Base-by-base conservation (phyloP, 805 yeast species). In the Wickerhamiella spandovensis region DNA sequence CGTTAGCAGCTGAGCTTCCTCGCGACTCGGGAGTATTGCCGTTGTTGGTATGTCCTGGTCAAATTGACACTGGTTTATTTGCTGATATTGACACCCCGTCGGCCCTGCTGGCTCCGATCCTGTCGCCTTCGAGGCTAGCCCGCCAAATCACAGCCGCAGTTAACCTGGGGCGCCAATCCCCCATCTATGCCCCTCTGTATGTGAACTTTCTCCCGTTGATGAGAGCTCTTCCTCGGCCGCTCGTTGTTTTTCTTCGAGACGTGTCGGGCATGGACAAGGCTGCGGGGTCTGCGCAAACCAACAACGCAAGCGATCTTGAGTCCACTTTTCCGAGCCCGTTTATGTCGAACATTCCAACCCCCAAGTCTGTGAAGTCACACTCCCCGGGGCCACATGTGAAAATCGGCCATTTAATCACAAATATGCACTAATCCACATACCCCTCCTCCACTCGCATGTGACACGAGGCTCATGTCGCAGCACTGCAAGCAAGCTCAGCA, bases 11-110 rank as follows among this genome's bases (percentile, higher is more conserved):
- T 59, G 92, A 84, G 63, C 61, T 84, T 25, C 8, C 24, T 2
- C 61, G 66, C 48, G 63, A 66, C 1, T 61, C 66, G 3, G 81
- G 84, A 8, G 76, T 90, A 17, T 80, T 80, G 56, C 82, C 95
- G 0, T 67, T 90, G 50, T 68, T 90, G 35, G 72, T 90, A 0
- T 81, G 92, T 56, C 95, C 96, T 0, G 97, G 97, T 0, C 97
- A 90, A 62, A 64, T 90, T 54, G 75, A 72, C 46, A 87, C 97
- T 0, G 58, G 63, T 2, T 75, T 90, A 86, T 90, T 90, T 63
- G 69, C 70, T 17, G 79, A 81, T 1, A 84, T 90, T 5, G 54
- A 65, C 28, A 82, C 95, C 0, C 96, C 97, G 0, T 79, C 84
- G 10, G 67, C 72, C 2, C 56, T 82, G 4, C 63, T 89, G 7